These are phyloP conservation scores for Crithidia acanthocephali DNA, from an alignment of 208 protist species.

Conservation along the genomic window DNA sequence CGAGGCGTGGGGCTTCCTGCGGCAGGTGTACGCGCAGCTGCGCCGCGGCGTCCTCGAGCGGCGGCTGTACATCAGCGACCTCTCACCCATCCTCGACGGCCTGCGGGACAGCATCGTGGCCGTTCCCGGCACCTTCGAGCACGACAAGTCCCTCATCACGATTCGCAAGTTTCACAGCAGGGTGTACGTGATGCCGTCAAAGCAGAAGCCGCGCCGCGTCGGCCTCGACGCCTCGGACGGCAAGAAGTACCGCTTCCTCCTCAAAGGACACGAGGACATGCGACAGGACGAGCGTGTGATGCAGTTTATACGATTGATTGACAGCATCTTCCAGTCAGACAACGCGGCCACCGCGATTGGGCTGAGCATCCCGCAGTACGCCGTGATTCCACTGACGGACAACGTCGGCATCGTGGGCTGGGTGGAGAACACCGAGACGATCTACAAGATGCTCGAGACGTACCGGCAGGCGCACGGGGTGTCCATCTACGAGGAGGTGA, in stretches of 20 bases:
- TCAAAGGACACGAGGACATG: conserved; percentile 99
- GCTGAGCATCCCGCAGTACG: conserved; percentile 96
- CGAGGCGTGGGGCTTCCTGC: conserved; percentile 77
- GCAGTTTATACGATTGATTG: conserved; percentile 99
- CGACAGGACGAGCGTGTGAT: conserved; percentile 99
- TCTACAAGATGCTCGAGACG: conserved; percentile 92
- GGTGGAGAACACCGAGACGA: conserved; percentile 98
- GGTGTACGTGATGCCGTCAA: conserved; percentile 98
- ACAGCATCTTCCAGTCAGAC: conserved; percentile 96
- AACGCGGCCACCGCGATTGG: conserved; percentile 83
- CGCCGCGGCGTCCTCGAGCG: conserved; percentile 75
- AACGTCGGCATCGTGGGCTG: conserved; percentile 99
- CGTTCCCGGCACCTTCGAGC: conserved; percentile 97
- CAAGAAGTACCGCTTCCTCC: conserved; percentile 96
- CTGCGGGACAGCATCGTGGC: conserved; percentile 96
- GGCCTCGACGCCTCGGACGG: conserved; percentile 97
- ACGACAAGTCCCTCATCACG: conserved; percentile 89
- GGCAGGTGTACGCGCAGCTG: conserved; percentile 87
- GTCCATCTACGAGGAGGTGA: conserved; percentile 89
- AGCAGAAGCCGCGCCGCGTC: conserved; percentile 99
- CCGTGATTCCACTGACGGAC: conserved; percentile 99
- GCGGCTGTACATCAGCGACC: conserved; percentile 82
- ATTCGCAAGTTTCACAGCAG: conserved; percentile 95
- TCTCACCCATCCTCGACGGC: conserved; percentile 94
- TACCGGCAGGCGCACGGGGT: conserved; percentile 65